Conservation (phyloP, 805 yeast species). For the Jamesozyma gamospora region DNA sequence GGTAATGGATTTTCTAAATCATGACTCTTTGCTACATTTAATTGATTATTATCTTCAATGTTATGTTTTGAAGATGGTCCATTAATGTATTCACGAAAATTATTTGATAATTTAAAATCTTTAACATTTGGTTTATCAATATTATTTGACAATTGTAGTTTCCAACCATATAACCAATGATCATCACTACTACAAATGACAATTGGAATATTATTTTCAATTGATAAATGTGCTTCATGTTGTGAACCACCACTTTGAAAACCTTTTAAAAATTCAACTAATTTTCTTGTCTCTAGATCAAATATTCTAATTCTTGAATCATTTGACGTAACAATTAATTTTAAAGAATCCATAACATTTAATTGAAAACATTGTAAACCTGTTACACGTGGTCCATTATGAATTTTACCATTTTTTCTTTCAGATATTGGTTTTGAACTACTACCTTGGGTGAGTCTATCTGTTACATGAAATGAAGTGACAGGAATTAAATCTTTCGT, state of each 20-base stretch:
- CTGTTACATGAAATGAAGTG: conserved; percentile 38
- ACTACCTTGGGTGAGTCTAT: conserved; percentile 23
- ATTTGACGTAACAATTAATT: conserved; percentile 59
- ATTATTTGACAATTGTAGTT: conserved; percentile 27
- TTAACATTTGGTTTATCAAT: neutral
- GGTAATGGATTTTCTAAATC: neutral
- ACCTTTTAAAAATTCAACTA: conserved; percentile 67
- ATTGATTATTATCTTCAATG: neutral
- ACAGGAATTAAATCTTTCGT: conserved; percentile 50
- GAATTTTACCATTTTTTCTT: neutral
- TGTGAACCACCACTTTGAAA: conserved; percentile 61
- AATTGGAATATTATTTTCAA: conserved; percentile 22
- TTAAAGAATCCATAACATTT: conserved; percentile 20
- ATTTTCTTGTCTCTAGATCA: conserved; percentile 40
- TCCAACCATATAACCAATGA: conserved; percentile 81
- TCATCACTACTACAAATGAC: conserved; percentile 80
- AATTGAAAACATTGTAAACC: conserved; percentile 52
- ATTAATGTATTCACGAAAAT: neutral
- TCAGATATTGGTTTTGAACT: conserved; percentile 3
- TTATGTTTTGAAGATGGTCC: neutral
- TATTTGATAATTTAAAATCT: neutral
- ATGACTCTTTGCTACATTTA: neutral
- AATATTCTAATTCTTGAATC: conserved; percentile 69
- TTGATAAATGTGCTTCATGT: conserved; percentile 42
- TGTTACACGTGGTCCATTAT: conserved; percentile 52